A percentile compares a stretch with the other conserved stretches of the same genome.
phyloP scores from a whole-genome alignment of 179 eudicot genomes.

The Monotropa hypopitys region DNA sequence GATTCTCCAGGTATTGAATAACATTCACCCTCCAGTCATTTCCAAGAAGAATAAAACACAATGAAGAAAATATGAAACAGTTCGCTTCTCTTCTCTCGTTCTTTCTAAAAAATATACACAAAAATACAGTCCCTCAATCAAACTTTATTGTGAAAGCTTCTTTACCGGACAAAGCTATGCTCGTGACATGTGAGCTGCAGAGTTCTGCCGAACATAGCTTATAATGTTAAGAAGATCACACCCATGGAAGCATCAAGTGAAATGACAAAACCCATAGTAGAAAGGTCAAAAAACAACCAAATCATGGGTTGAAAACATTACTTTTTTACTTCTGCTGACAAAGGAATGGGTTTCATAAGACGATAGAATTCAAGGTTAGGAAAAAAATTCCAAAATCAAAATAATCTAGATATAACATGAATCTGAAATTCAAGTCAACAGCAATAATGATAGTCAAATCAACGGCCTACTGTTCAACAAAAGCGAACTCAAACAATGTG shows the following conservation, averaged over 20 bases:
- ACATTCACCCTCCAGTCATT: slow-evolving; percentile 11
- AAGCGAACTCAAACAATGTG: neutral
- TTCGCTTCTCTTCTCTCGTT: neutral
- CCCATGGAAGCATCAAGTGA: neutral
- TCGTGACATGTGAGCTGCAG: neutral
- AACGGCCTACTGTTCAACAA: slow-evolving; percentile 1
- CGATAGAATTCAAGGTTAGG: neutral
- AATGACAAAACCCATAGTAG: neutral
- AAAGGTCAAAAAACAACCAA: neutral
- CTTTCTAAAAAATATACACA: neutral
- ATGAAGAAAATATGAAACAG: neutral
- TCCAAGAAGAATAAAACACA: neutral
- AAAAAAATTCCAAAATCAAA: neutral
- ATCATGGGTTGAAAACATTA: neutral
- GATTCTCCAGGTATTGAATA: neutral
- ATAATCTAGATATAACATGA: neutral
- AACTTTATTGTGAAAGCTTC: neutral
- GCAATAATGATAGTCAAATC: slow-evolving; percentile 7
- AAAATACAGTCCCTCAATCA: neutral
- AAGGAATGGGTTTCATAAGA: neutral
- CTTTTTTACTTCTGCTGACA: neutral
- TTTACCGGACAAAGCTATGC: neutral
- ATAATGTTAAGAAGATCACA: neutral
- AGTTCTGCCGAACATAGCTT: neutral
- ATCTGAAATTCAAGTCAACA: neutral